Evolutionary conservation across 192 early-diverging fungal genomes (phyloP).

Genomic region (Coemansia sp.): DNA sequence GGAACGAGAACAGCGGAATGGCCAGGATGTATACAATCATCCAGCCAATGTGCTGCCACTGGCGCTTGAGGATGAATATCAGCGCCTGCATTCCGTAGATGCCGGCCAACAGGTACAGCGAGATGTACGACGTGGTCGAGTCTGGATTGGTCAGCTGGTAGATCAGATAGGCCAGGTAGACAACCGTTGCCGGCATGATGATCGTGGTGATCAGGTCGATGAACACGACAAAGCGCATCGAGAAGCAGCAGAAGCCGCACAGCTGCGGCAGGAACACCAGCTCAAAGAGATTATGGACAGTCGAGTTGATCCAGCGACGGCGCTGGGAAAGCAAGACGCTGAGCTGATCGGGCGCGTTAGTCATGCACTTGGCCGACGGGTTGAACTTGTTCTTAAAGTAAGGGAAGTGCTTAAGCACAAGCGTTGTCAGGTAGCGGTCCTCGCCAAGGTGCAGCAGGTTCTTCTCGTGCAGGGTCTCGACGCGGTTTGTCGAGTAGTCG

Average conservation of each 20-base stretch:
- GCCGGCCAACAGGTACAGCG: slow-evolving; percentile 78
- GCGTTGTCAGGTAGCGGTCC: slow-evolving; percentile 95
- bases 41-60: slow-evolving; percentile 93
- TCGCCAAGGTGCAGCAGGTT: slow-evolving; percentile 97
- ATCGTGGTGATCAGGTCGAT: slow-evolving; percentile 91
- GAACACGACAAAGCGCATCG: slow-evolving; percentile 94
- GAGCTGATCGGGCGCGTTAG: slow-evolving; percentile 92
- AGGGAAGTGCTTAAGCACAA: slow-evolving; percentile 97
- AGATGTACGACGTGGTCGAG: slow-evolving; percentile 69
- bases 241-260: slow-evolving; percentile 96
- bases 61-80: slow-evolving; percentile 81
- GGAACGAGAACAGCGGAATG: slow-evolving; percentile 83
- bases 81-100: slow-evolving; percentile 89
- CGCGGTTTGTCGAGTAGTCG: slow-evolving; percentile 91
- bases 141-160: slow-evolving; percentile 59
- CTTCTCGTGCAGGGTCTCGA: slow-evolving; percentile 98
- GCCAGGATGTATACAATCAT: slow-evolving; percentile 95
- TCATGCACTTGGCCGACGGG: slow-evolving; percentile 88
- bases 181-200: slow-evolving; percentile 87
- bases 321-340: slow-evolving; percentile 92
- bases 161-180: slow-evolving; percentile 83
- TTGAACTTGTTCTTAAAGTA: slow-evolving; percentile 93
- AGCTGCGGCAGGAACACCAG: slow-evolving; percentile 86
- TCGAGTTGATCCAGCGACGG: slow-evolving; percentile 99
- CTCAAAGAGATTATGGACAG: slow-evolving; percentile 97